Conservation (phyloP, 257 asterid genomes). For the Fraxinus pennsylvanica region DNA sequence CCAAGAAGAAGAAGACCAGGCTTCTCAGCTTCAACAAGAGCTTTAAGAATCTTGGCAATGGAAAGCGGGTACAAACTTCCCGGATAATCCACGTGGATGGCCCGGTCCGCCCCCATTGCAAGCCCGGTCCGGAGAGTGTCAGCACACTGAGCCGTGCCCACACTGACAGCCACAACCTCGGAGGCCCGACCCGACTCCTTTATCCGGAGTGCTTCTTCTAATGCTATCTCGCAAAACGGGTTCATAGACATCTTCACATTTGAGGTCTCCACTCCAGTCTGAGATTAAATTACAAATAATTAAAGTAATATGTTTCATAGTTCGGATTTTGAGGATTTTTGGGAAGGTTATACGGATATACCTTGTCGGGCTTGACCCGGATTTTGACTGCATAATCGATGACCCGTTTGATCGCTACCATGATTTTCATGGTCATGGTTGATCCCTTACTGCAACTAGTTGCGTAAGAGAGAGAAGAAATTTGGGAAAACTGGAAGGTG, state of each 20-base stretch:
- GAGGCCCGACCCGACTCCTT: slow-evolving; percentile 87
- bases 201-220: slow-evolving; percentile 87
- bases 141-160: slow-evolving; percentile 75
- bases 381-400: slow-evolving; percentile 95
- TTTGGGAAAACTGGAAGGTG: no score
- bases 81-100: slow-evolving; percentile 73
- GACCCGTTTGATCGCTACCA: slow-evolving; percentile 89
- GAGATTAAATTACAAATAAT: slow-evolving; percentile 20
- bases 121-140: slow-evolving; percentile 94
- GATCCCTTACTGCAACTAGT: slow-evolving; percentile 1
- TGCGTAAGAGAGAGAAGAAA: no score
- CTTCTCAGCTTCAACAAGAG: slow-evolving; percentile 78
- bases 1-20: slow-evolving; percentile 85
- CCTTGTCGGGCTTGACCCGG: slow-evolving; percentile 92
- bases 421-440: slow-evolving; percentile 81
- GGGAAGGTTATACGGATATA: slow-evolving; percentile 4
- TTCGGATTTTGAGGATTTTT: neutral
- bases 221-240: slow-evolving; percentile 93
- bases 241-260: slow-evolving; percentile 99
- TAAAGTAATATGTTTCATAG: neutral
- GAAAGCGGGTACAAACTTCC: slow-evolving; percentile 73
- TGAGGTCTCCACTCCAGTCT: slow-evolving; percentile 87
- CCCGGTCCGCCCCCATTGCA: slow-evolving; percentile 99
- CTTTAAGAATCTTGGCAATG: slow-evolving; percentile 83
- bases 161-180: slow-evolving; percentile 81